phyloP scores from a whole-genome alignment of 345 rosid genomes.

The Isatis tinctoria region DNA sequence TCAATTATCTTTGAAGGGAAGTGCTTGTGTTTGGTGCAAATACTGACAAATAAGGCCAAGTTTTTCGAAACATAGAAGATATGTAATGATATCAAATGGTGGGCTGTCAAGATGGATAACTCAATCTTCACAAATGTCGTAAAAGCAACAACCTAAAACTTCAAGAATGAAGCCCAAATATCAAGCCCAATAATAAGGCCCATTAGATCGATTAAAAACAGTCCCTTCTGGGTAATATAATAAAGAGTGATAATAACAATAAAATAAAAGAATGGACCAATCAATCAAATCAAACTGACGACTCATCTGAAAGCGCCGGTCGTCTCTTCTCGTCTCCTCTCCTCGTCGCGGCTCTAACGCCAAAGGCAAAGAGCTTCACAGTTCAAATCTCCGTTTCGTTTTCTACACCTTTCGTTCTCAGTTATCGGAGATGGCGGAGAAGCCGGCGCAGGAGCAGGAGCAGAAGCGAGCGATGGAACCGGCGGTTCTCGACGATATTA shows the following conservation, averaged over 20 bases:
- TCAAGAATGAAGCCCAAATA: neutral
- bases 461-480: conserved; percentile 51
- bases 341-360: conserved; percentile 23
- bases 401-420: neutral
- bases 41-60: too few relatives aligned
- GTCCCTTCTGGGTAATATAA: too few relatives aligned
- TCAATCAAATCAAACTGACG: neutral
- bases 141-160: too few relatives aligned
- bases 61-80: too few relatives aligned
- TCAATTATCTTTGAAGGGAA: too few relatives aligned
- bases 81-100: too few relatives aligned
- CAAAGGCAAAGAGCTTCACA: conserved; percentile 12
- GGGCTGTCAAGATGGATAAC: too few relatives aligned
- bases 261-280: neutral
- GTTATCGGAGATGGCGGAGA: conserved; percentile 31
- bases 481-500: conserved; percentile 62
- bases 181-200: neutral
- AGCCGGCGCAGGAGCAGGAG: conserved; percentile 26
- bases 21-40: too few relatives aligned
- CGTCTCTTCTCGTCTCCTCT: conserved; percentile 4
- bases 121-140: too few relatives aligned
- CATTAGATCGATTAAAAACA: conserved; percentile 12
- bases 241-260: neutral
- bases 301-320: conserved; percentile 7
- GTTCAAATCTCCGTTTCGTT: neutral